Percentiles rank a stretch among this genome's conserved stretches.
phyloP scores from a whole-genome alignment of 441 rosid species.

The Hura crepitans region DNA sequence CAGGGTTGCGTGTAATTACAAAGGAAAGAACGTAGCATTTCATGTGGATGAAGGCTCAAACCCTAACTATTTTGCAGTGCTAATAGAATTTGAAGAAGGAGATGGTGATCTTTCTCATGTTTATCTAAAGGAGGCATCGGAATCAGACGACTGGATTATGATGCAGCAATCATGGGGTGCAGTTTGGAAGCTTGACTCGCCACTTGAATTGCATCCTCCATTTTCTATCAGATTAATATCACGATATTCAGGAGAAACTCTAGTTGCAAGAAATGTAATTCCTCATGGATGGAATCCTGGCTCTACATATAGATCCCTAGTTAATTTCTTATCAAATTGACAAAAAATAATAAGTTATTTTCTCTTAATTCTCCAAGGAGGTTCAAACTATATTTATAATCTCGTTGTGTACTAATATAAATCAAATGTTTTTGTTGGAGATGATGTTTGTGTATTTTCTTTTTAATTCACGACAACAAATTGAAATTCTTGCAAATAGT shows the following conservation, averaged over 20 bases:
- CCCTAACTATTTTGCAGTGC: constrained; percentile 37
- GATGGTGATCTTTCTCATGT: constrained; percentile 46
- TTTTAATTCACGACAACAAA: too few species aligned
- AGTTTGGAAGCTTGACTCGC: constrained; percentile 47
- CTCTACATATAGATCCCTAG: constrained; percentile 31
- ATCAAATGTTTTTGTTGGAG: too few species aligned
- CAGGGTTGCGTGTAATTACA: constrained; percentile 48
- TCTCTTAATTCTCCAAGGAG: too few species aligned
- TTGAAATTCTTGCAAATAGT: too few species aligned
- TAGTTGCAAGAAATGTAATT: constrained; percentile 40
- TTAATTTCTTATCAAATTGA: too few species aligned
- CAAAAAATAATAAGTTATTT: too few species aligned
- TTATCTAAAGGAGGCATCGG: constrained; percentile 29
- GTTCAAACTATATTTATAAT: too few species aligned
- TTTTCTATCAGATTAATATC: constrained; percentile 36
- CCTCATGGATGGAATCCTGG: constrained; percentile 49
- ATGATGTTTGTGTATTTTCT: too few species aligned
- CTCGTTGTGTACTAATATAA: too few species aligned
- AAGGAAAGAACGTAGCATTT: constrained; percentile 37
- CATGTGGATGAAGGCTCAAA: constrained; percentile 45
- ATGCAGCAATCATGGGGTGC: constrained; percentile 57
- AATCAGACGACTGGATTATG: constrained; percentile 28
- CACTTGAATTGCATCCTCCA: constrained; percentile 34
- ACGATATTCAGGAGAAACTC: constrained; percentile 29
- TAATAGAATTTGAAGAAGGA: constrained; percentile 44